phyloP scores from a whole-genome alignment of 495 filamentous ascomycete genomes.

The Penicillium flavigenum region DNA sequence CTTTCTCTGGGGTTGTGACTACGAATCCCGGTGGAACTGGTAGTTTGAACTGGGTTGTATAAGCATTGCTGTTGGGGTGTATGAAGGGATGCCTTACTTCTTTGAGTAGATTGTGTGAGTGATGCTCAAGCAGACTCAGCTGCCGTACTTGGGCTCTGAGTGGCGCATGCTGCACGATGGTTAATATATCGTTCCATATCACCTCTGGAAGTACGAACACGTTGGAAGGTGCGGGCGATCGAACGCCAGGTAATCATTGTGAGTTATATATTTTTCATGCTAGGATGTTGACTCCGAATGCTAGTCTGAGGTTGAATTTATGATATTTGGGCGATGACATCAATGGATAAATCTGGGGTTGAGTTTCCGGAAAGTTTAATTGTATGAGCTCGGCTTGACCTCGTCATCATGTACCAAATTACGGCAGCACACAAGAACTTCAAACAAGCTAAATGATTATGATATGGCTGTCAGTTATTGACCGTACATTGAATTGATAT shows the following conservation, averaged over 20 bases:
- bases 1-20: slow-evolving; percentile 25
- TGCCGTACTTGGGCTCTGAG: slow-evolving; percentile 21
- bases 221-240: slow-evolving; percentile 1
- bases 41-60: slow-evolving; percentile 25
- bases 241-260: slow-evolving; percentile 6
- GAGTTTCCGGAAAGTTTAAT: slow-evolving; percentile 10
- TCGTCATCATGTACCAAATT: too few relatives aligned
- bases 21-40: slow-evolving; percentile 32
- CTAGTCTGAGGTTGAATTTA: neutral
- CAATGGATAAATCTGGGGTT: slow-evolving; percentile 10
- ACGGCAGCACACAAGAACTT: too few relatives aligned
- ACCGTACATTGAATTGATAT: too few relatives aligned
- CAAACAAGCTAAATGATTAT: too few relatives aligned
- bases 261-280: neutral
- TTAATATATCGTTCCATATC: neutral
- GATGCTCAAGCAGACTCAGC: slow-evolving; percentile 30
- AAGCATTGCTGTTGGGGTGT: neutral
- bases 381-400: neutral
- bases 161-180: slow-evolving; percentile 6
- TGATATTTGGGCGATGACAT: slow-evolving; percentile 9
- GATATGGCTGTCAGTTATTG: too few relatives aligned
- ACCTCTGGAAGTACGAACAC: neutral
- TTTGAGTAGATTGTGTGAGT: slow-evolving; percentile 30
- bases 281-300: neutral
- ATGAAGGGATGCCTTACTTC: slow-evolving; percentile 18